Percentiles rank a stretch among this genome's conserved stretches.
These are phyloP conservation scores for Nicotiana attenuata DNA, from an alignment of 257 asterid genomes.

Conservation along the genomic window DNA sequence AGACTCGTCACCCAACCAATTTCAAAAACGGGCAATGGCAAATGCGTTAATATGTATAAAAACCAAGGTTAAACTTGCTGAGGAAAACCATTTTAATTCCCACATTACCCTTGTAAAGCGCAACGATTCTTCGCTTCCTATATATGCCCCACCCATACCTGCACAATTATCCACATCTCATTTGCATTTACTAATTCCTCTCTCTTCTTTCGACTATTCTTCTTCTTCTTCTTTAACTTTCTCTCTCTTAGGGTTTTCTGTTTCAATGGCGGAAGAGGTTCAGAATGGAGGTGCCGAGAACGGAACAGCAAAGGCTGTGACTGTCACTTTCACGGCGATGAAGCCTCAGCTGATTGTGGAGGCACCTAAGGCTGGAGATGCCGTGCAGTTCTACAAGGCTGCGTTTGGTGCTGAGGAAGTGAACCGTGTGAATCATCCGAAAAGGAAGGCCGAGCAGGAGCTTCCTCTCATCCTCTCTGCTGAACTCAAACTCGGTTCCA, in stretches of 20 bases:
- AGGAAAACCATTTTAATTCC: too few species aligned
- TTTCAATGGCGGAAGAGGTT: constrained; percentile 38
- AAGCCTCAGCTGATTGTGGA: constrained; percentile 73
- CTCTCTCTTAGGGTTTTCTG: not conserved
- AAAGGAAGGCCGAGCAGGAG: constrained; percentile 94
- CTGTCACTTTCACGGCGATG: constrained; percentile 26
- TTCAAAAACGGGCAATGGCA: too few species aligned
- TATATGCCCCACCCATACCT: constrained; percentile 20
- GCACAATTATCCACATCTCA: not conserved
- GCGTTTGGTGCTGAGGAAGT: constrained; percentile 94
- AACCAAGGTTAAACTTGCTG: too few species aligned
- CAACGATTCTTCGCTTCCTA: constrained; percentile 46
- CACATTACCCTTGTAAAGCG: too few species aligned
- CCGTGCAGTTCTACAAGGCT: constrained; percentile 67
- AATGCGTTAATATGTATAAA: too few species aligned
- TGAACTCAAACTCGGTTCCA: constrained; percentile 67
- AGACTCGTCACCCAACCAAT: too few species aligned
- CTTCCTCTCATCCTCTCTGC: constrained; percentile 52
- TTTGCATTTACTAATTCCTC: not conserved
- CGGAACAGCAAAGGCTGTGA: constrained; percentile 31
- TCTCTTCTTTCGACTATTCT: not conserved
- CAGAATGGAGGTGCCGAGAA: constrained; percentile 30
- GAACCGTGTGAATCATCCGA: constrained; percentile 43
- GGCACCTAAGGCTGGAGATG: constrained; percentile 64
- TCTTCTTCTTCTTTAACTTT: constrained; percentile 15